phyloP scores from a whole-genome alignment of 2,329 filamentous ascomycete genomes.

The Torrubiella hemipterigena region DNA sequence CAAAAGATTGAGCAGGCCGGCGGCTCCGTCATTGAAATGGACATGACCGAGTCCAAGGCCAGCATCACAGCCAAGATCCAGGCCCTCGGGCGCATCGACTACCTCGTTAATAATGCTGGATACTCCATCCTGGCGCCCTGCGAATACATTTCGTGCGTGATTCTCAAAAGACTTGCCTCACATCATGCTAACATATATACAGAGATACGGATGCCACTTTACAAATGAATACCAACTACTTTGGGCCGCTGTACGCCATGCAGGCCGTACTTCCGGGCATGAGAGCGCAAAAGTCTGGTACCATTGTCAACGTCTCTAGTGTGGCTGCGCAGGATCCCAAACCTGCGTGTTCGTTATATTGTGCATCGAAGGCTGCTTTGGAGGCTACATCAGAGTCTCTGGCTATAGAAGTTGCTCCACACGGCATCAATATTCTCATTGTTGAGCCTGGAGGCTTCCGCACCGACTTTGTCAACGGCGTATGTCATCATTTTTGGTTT shows the following conservation, averaged over 20 bases:
- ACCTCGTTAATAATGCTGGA: constrained; percentile 41
- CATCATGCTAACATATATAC: background rate
- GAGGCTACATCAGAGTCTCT: constrained; percentile 29
- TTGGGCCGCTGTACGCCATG: constrained; percentile 33
- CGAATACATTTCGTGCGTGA: constrained; percentile 21
- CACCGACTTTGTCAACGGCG: constrained; percentile 29
- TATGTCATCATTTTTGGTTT: constrained; percentile 1
- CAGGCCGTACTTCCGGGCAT: constrained; percentile 35
- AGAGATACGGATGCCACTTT: constrained; percentile 25
- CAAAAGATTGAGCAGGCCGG: constrained; percentile 10
- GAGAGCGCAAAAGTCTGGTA: constrained; percentile 25
- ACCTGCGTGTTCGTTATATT: constrained; percentile 29
- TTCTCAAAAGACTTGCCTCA: background rate
- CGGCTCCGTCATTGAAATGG: constrained; percentile 16
- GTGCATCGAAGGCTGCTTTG: constrained; percentile 31
- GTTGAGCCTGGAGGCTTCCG: constrained; percentile 38
- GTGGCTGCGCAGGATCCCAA: constrained; percentile 26
- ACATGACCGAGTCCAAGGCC: constrained; percentile 5
- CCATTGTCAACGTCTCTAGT: constrained; percentile 33
- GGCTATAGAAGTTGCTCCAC: constrained; percentile 26
- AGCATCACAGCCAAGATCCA: constrained; percentile 11
- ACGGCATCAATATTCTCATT: constrained; percentile 29
- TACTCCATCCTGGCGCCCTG: constrained; percentile 25
- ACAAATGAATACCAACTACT: constrained; percentile 35
- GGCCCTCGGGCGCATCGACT: constrained; percentile 27